Base-by-base conservation (phyloP, 495 filamentous ascomycete species). In the Hypoxylon fuscum region DNA sequence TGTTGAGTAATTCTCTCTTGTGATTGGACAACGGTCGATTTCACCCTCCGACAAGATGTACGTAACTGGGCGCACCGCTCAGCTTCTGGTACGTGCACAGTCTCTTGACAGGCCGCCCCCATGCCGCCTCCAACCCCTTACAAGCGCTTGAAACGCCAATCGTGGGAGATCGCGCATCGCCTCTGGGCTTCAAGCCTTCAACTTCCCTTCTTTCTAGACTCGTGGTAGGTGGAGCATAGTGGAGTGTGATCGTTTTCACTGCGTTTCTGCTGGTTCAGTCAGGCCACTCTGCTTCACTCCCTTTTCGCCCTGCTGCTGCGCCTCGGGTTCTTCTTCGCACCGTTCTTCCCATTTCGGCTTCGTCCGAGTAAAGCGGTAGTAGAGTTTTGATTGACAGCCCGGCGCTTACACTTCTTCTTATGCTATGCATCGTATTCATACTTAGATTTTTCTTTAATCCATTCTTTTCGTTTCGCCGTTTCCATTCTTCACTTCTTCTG, bases 81-180 rank as follows among this genome's bases (percentile, higher is more conserved):
- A 55, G 25, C 18, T 40, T 22, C 17, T 56, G 59, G 59, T 48
- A 37, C 44, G 50, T 66, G 62, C 45, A 14, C 21, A n/a, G 2
- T 3, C 37, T 34, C 27, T 17, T 20, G 7, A 48, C 59, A 17
- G 38, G 27, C 53, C 14, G 20, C 35, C 63, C 23, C 64, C 53
- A 25, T 57, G 51, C 41, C 35, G 22, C 1, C 20, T 29, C 29
- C 29, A 42, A 32, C 49, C 59, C 74, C 48, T 64, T 69, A 74
- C 74, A 59, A 66, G 59, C 64, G n/a, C 69, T 70, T 77, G 72
- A 78, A 78, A 78, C 76, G 53, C 60, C 67, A 72, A 52, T 41
- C 62, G 76, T 77, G 67, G 64, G 70, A 68, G 70, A 76, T 60
- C 47, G 59, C 49, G 48, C 54, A 71, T 76, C 75, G 55, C 59